These are phyloP conservation scores for Colletotrichum godetiae DNA, from an alignment of 2,329 filamentous ascomycete genomes.

Conservation along the genomic window DNA sequence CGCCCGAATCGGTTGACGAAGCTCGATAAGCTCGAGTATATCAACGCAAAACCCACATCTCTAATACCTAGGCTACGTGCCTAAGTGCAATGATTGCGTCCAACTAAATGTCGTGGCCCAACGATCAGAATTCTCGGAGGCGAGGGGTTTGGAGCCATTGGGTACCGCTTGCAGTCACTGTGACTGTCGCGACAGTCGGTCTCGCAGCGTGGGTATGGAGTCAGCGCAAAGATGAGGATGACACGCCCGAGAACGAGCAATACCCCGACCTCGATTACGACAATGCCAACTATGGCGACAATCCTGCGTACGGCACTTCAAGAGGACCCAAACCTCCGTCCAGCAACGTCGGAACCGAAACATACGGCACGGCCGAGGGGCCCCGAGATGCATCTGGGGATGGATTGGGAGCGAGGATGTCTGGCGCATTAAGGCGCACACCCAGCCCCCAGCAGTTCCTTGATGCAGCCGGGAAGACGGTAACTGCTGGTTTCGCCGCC, in stretches of 20 bases:
- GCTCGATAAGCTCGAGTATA: constrained; percentile 1
- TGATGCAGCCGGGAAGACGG: constrained; percentile 83
- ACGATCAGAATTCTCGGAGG: constrained; percentile 70
- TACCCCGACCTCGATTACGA: constrained; percentile 61
- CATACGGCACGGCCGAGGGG: constrained; percentile 53
- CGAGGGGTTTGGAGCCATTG: constrained; percentile 81
- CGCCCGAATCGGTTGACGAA: not conserved
- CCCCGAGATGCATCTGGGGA: constrained; percentile 47
- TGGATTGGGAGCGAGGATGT: constrained; percentile 82
- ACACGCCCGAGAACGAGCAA: constrained; percentile 70
- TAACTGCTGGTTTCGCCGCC: constrained; percentile 84
- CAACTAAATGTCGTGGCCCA: constrained; percentile 67
- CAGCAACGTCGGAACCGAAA: constrained; percentile 53
- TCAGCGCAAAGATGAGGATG: constrained; percentile 81
- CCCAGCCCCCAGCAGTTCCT: constrained; percentile 91
- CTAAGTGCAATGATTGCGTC: constrained; percentile 35
- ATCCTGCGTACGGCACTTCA: constrained; percentile 59
- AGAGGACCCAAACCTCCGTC: constrained; percentile 49
- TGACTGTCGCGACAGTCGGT: constrained; percentile 87
- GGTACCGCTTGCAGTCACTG: constrained; percentile 87
- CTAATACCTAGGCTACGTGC: constrained; percentile 17
- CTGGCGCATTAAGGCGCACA: constrained; percentile 82
- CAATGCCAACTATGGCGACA: constrained; percentile 64
- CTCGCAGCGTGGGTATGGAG: constrained; percentile 95
- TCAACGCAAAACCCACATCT: not conserved